phyloP scores from a whole-genome alignment of 805 yeast species.

The Starmera quercuum region DNA sequence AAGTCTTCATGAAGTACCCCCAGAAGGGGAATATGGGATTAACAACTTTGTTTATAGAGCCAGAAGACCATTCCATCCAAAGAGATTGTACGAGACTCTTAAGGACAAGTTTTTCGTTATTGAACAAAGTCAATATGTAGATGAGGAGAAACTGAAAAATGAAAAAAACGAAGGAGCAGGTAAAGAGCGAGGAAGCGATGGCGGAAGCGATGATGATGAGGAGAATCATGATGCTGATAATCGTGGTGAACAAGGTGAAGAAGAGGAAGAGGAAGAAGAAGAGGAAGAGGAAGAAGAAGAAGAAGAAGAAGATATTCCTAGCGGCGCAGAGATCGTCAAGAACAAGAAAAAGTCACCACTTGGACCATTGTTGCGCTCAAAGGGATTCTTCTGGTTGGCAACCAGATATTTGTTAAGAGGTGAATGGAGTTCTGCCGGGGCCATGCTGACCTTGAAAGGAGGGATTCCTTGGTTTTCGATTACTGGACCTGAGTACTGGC shows the following conservation, averaged over 20 bases:
- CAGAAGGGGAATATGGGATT: constrained; percentile 39
- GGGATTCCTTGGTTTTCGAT: constrained; percentile 37
- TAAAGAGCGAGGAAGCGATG: constrained; percentile 1
- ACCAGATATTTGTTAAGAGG: constrained; percentile 32
- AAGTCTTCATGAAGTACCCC: constrained; percentile 35
- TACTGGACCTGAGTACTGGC: constrained; percentile 24
- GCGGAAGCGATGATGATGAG: too few species aligned
- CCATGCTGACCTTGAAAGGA: constrained; percentile 32
- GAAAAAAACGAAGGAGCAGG: constrained; percentile 14
- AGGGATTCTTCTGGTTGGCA: constrained; percentile 40
- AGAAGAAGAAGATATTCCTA: constrained; percentile 6
- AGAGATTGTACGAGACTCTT: constrained; percentile 27
- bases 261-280: constrained; percentile 4
- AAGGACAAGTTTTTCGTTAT: constrained; percentile 27
- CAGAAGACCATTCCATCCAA: constrained; percentile 38
- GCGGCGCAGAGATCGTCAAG: constrained; percentile 21
- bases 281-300: constrained; percentile 2
- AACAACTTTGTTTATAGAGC: constrained; percentile 34
- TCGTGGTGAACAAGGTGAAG: too few species aligned
- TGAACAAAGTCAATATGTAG: constrained; percentile 10
- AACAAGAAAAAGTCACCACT: constrained; percentile 31
- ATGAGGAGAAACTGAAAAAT: constrained; percentile 12
- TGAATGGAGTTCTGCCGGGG: constrained; percentile 38
- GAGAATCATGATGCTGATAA: too few species aligned
- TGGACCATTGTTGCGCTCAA: constrained; percentile 30